Conservation (phyloP, 2,329 filamentous ascomycete genomes). For the Diaporthe australafricana region DNA sequence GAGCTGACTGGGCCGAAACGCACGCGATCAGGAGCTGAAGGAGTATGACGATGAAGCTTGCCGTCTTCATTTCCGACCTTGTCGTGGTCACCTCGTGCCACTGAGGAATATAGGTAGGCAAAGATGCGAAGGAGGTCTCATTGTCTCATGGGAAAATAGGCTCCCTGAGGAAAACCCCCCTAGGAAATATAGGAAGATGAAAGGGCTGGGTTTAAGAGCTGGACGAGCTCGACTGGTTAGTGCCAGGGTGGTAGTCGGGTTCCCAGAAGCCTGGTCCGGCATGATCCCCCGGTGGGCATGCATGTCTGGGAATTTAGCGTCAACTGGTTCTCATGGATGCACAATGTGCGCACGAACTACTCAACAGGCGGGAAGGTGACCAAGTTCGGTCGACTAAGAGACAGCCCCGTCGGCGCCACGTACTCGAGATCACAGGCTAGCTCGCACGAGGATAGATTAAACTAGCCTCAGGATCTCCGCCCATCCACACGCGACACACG, state of each 20-base stretch:
- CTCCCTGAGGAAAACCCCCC: neutral
- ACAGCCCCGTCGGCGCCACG: neutral
- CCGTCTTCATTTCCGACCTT: slow-evolving; percentile 11
- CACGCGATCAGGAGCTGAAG: neutral
- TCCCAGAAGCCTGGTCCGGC: slow-evolving; percentile 6
- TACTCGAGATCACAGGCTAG: neutral
- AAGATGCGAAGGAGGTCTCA: slow-evolving; percentile 8
- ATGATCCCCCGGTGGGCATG: neutral
- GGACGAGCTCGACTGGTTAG: neutral
- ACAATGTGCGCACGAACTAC: neutral
- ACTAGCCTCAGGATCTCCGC: too few relatives aligned
- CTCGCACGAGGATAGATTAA: neutral
- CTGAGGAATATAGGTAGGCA: neutral
- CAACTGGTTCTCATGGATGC: neutral
- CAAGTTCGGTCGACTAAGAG: neutral
- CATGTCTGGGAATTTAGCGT: neutral
- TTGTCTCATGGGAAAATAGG: neutral
- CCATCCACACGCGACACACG: neutral
- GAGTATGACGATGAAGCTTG: neutral
- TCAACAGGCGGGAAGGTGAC: neutral
- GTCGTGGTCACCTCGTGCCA: neutral
- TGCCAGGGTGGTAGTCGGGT: neutral
- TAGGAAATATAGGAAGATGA: neutral
- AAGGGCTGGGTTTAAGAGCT: neutral
- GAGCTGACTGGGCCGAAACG: neutral